Percentiles rank a stretch among this genome's conserved stretches.
These are phyloP conservation scores for Lichtheimia ramosa DNA, from an alignment of 371 early-diverging fungal genomes.

Conservation along the genomic window DNA sequence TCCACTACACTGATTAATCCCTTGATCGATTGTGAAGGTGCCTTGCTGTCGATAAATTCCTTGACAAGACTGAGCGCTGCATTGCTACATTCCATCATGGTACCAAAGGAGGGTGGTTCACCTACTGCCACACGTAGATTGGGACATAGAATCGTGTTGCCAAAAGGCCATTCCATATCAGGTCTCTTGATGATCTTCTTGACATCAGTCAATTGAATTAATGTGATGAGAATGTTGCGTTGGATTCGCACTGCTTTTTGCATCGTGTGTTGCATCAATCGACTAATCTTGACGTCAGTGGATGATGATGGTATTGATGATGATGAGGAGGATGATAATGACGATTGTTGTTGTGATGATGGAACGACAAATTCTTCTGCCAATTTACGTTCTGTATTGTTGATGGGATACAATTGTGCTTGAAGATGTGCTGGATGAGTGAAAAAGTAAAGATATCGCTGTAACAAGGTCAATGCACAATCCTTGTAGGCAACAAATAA, in stretches of 20 bases:
- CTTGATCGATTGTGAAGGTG: neutral
- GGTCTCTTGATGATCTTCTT: slow-evolving; percentile 15
- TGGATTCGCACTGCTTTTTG: slow-evolving; percentile 17
- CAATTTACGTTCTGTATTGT: slow-evolving; percentile 29
- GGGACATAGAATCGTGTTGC: slow-evolving; percentile 32
- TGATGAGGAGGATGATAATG: neutral
- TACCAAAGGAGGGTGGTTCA: slow-evolving; percentile 31
- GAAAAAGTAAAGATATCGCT: slow-evolving; percentile 42
- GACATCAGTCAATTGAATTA: slow-evolving; percentile 25
- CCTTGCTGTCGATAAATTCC: slow-evolving; percentile 17
- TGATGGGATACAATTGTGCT: slow-evolving; percentile 40
- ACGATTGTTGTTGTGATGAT: neutral
- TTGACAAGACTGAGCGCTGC: slow-evolving; percentile 20
- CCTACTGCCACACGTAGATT: slow-evolving; percentile 14
- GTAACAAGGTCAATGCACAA: slow-evolving; percentile 29
- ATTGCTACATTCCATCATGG: slow-evolving; percentile 32
- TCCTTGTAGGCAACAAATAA: slow-evolving; percentile 37
- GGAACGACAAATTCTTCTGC: slow-evolving; percentile 18
- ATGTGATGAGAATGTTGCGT: slow-evolving; percentile 18
- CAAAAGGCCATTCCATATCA: slow-evolving; percentile 35
- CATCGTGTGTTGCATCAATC: slow-evolving; percentile 14
- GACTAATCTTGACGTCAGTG: slow-evolving; percentile 14
- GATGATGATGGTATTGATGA: neutral
- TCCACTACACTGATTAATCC: slow-evolving; percentile 23
- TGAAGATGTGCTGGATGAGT: slow-evolving; percentile 47